A percentile compares a stretch with the other conserved stretches of the same genome.
phyloP scores from a whole-genome alignment of 371 early-diverging fungal species.

The Syncephalastrum sp. region DNA sequence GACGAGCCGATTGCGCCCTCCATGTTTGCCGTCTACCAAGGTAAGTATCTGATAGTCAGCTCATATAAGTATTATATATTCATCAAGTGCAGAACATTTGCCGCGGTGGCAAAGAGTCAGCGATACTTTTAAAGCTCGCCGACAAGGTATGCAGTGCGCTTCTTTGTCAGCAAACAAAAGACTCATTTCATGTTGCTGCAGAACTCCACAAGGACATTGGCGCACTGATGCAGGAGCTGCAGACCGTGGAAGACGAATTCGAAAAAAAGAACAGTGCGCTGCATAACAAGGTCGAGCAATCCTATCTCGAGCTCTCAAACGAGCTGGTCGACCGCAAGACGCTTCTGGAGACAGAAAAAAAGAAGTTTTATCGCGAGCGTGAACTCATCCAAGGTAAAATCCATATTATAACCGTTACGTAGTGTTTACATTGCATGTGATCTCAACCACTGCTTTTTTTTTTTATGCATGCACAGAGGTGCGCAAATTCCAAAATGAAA shows the following conservation, averaged over 20 bases:
- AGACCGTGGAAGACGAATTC: conserved; percentile 26
- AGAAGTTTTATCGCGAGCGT: conserved; percentile 28
- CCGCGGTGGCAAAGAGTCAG: conserved; percentile 26
- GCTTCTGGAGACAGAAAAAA: conserved; percentile 16
- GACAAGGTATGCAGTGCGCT: conserved; percentile 20
- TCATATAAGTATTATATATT: neutral
- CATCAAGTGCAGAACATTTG: conserved; percentile 8
- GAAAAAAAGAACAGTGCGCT: conserved; percentile 26
- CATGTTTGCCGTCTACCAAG: conserved; percentile 19
- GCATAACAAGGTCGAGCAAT: conserved; percentile 21
- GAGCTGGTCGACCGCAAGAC: conserved; percentile 22
- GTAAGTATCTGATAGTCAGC: conserved; percentile 3
- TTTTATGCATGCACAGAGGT: conserved; percentile 19
- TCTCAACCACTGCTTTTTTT: conserved; percentile 4
- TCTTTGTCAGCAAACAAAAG: neutral
- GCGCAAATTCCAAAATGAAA: conserved; percentile 31
- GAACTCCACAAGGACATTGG: conserved; percentile 22
- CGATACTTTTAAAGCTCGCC: conserved; percentile 20
- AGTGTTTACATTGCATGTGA: neutral
- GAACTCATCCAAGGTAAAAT: conserved; percentile 18
- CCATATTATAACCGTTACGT: neutral
- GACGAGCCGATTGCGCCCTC: conserved; percentile 15
- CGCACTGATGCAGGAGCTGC: conserved; percentile 23
- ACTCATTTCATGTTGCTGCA: conserved; percentile 1
- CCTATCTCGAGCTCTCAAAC: conserved; percentile 19